Evolutionary conservation across 495 filamentous ascomycete species (phyloP).

Genomic region (Penicillium egyptiacum): DNA sequence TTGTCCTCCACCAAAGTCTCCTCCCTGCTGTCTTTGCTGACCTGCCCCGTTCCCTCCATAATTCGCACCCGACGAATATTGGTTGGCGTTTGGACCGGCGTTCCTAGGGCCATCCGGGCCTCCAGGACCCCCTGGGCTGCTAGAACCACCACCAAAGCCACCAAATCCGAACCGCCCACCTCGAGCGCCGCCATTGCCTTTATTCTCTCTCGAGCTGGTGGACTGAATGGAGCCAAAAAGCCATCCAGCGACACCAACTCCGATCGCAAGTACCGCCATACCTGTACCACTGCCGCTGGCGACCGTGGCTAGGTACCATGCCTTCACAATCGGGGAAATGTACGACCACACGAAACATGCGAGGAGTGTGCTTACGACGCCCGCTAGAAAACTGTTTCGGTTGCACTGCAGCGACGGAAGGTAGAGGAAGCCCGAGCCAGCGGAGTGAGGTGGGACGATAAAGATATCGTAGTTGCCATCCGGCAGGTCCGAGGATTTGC

Average conservation of each 20-base stretch:
- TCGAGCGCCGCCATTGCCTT: slow-evolving; percentile 25
- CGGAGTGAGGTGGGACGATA: slow-evolving; percentile 90
- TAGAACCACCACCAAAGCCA: slow-evolving; percentile 14
- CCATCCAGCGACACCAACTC: slow-evolving; percentile 75
- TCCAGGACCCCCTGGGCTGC: slow-evolving; percentile 1
- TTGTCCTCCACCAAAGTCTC: slow-evolving; percentile 30
- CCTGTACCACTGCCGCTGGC: slow-evolving; percentile 61
- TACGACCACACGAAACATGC: slow-evolving; percentile 62
- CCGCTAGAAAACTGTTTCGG: slow-evolving; percentile 87
- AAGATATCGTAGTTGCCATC: slow-evolving; percentile 94
- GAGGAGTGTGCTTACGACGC: slow-evolving; percentile 70
- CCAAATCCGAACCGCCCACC: slow-evolving; percentile 24
- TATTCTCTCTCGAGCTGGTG: slow-evolving; percentile 26
- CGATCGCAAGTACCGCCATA: slow-evolving; percentile 60
- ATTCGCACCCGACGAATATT: slow-evolving; percentile 22
- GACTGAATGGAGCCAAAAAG: slow-evolving; percentile 65
- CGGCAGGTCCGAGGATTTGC: slow-evolving; percentile 62
- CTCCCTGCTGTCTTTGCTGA: slow-evolving; percentile 25
- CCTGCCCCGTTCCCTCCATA: slow-evolving; percentile 12
- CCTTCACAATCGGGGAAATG: slow-evolving; percentile 65
- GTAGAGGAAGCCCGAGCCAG: slow-evolving; percentile 89
- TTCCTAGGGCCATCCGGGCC: slow-evolving; percentile 18
- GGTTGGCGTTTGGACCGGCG: slow-evolving; percentile 21
- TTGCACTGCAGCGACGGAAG: slow-evolving; percentile 83
- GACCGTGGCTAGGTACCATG: slow-evolving; percentile 65